Evolutionary conservation across 164 flowering plant genomes (phyloP).

Genomic region (Vitis cinerea): DNA sequence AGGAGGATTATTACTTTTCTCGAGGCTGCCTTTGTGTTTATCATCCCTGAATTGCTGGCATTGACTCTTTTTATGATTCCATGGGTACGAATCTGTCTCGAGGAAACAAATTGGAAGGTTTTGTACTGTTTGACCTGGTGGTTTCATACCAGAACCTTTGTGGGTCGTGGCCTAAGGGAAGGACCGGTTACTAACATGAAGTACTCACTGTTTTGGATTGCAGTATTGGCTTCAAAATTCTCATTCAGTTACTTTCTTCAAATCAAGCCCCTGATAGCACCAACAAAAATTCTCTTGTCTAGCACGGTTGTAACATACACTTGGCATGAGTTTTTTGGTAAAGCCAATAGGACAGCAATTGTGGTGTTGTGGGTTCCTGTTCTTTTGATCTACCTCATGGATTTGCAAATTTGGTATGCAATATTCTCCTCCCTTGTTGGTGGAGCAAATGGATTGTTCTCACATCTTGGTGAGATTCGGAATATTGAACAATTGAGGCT

Average conservation of each 20-base stretch:
- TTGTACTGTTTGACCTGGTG: constrained; percentile 83
- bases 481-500: constrained; percentile 72
- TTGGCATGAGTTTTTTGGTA: constrained; percentile 86
- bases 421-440: constrained; percentile 77
- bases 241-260: constrained; percentile 84
- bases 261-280: constrained; percentile 72
- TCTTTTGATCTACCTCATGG: constrained; percentile 77
- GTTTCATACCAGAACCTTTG: constrained; percentile 76
- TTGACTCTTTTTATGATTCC: constrained; percentile 68
- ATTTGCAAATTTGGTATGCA: constrained; percentile 87
- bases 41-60: constrained; percentile 79
- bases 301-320: constrained; percentile 20
- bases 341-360: constrained; percentile 54
- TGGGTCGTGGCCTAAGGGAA: constrained; percentile 88
- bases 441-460: constrained; percentile 64
- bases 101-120: constrained; percentile 61
- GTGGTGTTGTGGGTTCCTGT: constrained; percentile 80
- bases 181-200: constrained; percentile 70
- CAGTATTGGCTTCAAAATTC: constrained; percentile 62
- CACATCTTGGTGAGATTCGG: constrained; percentile 92
- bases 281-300: constrained; percentile 60
- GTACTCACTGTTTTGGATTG: constrained; percentile 80
- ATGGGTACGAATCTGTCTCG: constrained; percentile 76
- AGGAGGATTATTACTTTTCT: constrained; percentile 55
- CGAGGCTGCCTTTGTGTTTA: constrained; percentile 53